Evolutionary conservation across 345 rosid genomes (phyloP).

Genomic region (Turnera subulata): DNA sequence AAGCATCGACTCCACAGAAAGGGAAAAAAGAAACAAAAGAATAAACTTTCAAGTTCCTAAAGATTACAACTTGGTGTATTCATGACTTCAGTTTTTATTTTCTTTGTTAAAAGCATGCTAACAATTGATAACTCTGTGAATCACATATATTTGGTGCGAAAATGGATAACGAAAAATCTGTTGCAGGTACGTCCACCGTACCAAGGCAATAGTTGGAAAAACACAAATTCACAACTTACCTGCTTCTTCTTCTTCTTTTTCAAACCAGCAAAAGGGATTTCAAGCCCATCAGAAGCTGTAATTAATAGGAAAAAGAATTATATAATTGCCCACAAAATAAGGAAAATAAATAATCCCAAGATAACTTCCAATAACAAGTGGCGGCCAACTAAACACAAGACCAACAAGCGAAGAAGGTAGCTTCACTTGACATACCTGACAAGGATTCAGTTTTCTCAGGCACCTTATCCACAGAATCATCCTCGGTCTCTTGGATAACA

Average conservation of each 20-base stretch:
- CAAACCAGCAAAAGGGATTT: slow-evolving; percentile 67
- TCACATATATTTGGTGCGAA: no score
- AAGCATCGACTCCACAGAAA: no score
- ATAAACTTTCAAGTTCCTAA: no score
- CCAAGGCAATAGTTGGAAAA: no score
- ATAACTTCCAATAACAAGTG: neutral
- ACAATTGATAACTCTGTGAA: no score
- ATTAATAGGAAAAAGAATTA: neutral
- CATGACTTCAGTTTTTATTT: no score
- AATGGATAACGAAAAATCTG: no score
- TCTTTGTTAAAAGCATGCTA: no score
- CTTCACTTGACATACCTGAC: slow-evolving; percentile 36
- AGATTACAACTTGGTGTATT: no score
- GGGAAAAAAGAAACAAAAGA: no score
- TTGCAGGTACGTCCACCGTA: no score
- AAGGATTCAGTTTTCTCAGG: slow-evolving; percentile 68
- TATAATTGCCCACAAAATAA: neutral
- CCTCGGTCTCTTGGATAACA: slow-evolving; percentile 51
- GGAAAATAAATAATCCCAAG: neutral
- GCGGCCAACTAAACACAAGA: slow-evolving; percentile 1
- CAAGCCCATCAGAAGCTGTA: slow-evolving; percentile 78
- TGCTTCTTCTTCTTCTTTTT: slow-evolving; percentile 97
- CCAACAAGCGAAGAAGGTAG: neutral
- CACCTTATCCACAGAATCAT: slow-evolving; percentile 59
- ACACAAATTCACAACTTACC: slow-evolving; percentile 39